Evolutionary conservation across 129 eudicot species (phyloP).

Genomic region (Flaveria bidentis): DNA sequence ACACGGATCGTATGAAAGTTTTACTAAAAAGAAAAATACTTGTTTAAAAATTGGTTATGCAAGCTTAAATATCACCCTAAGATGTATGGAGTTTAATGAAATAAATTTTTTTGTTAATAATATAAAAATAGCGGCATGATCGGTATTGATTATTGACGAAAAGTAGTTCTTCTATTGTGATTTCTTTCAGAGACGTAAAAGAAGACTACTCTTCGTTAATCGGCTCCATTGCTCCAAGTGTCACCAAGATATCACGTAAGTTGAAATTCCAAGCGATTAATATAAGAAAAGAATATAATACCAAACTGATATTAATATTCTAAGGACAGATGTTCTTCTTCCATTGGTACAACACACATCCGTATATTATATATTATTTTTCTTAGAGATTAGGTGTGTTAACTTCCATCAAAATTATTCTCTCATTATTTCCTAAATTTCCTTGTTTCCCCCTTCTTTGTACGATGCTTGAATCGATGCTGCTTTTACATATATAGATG

Average conservation of each 20-base stretch:
- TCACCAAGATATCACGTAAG: background rate
- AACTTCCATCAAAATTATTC: background rate
- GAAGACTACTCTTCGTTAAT: background rate
- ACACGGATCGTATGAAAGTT: too few species aligned
- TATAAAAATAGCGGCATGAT: background rate
- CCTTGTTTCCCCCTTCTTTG: background rate
- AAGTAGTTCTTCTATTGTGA: background rate
- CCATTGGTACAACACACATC: conserved; percentile 7
- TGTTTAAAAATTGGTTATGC: too few species aligned
- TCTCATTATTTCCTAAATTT: background rate
- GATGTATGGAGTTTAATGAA: too few species aligned
- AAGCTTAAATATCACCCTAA: too few species aligned
- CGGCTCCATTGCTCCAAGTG: conserved; percentile 6
- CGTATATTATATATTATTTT: background rate
- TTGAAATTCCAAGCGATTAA: background rate
- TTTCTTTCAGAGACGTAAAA: conserved; percentile 2
- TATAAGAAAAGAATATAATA: background rate
- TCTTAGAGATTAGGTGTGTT: background rate
- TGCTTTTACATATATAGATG: background rate
- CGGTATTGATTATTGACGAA: background rate
- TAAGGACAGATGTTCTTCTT: background rate
- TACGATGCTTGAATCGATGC: background rate
- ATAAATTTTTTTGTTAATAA: background rate
- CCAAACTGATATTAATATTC: background rate
- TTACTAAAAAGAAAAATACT: too few species aligned